Percentiles rank a stretch among this genome's conserved stretches.
Conservation (phyloP, 768 basidiomycete species). For the Sporobolomyces phaffii region DNA sequence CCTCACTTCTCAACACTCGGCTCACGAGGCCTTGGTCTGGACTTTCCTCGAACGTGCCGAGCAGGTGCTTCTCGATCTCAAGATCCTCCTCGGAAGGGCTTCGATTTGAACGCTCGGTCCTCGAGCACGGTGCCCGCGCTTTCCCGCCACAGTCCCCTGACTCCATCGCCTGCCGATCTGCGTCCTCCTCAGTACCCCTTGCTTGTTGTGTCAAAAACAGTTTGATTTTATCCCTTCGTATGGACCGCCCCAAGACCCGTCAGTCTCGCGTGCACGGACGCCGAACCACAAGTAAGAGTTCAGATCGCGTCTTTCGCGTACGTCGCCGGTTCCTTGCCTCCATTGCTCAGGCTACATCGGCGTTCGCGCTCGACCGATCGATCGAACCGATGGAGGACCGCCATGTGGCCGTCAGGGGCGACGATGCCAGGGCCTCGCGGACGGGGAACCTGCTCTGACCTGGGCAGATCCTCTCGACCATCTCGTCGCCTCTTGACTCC, state of each 20-base stretch:
- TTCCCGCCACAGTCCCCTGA: neutral
- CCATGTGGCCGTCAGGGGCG: no score
- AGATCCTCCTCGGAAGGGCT: constrained; percentile 58
- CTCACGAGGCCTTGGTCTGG: neutral
- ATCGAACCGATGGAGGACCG: no score
- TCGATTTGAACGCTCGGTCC: constrained; percentile 9
- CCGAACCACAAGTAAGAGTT: no score
- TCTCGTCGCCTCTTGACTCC: no score
- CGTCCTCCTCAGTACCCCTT: neutral
- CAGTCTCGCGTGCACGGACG: no score
- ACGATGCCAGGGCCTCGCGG: no score
- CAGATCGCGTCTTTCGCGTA: no score
- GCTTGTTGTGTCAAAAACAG: constrained; percentile 1
- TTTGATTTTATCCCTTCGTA: neutral
- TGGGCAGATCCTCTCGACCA: no score
- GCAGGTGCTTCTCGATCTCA: constrained; percentile 57
- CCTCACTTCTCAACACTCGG: neutral
- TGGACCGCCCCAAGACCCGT: neutral
- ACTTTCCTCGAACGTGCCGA: neutral
- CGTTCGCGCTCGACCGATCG: no score
- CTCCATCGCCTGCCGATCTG: neutral
- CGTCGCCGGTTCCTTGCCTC: neutral
- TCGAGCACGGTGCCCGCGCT: neutral
- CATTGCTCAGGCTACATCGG: no score
- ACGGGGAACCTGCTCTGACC: no score